phyloP scores from a whole-genome alignment of 306 rosid genomes.

The Malus orientalis region DNA sequence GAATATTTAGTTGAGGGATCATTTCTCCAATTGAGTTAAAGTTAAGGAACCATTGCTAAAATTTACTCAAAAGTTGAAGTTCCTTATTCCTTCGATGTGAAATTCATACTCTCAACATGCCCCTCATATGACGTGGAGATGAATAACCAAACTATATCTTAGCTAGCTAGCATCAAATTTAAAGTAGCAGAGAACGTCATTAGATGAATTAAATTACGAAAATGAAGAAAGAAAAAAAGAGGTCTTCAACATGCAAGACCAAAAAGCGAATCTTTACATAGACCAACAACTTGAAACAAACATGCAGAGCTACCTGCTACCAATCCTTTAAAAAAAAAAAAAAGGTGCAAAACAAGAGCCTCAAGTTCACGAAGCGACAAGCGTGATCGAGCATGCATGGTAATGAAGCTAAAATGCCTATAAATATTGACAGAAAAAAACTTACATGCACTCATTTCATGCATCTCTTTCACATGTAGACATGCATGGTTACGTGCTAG shows the following conservation, averaged over 20 bases:
- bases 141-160: neutral
- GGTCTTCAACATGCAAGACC: neutral
- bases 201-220: neutral
- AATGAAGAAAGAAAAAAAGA: neutral
- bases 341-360: neutral
- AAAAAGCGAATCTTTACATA: conserved; percentile 6
- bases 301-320: neutral
- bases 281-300: conserved; percentile 9
- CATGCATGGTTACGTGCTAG: neutral
- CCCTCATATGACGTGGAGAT: neutral
- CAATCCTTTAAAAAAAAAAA: neutral
- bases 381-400: neutral
- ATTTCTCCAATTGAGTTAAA: too few relatives aligned
- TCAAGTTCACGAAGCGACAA: neutral
- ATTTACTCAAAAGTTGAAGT: too few relatives aligned
- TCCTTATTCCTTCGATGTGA: too few relatives aligned
- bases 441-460: neutral
- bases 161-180: neutral
- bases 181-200: neutral
- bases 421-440: neutral
- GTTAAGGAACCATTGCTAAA: too few relatives aligned
- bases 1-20: too few relatives aligned
- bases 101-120: too few relatives aligned
- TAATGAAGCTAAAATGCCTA: neutral
- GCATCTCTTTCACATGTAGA: neutral